phyloP scores from a whole-genome alignment of 352 stramenopile genomes.

The Globisporangium camurandrum region DNA sequence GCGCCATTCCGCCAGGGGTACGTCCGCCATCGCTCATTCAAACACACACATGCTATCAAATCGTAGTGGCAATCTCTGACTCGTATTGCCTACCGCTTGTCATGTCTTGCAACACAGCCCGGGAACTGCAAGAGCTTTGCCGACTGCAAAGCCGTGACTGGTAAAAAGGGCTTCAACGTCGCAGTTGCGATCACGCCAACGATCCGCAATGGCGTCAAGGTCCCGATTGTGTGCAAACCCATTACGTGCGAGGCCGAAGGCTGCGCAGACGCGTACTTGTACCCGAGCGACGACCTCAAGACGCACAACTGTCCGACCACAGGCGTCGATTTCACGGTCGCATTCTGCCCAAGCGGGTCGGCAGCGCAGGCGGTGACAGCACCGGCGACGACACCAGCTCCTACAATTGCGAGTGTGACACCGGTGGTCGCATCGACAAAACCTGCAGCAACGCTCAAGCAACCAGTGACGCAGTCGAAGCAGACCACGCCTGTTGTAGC shows the following conservation, averaged over 20 bases:
- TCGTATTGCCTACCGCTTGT: too few relatives aligned
- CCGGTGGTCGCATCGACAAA: background rate
- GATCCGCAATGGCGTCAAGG: conserved; percentile 10
- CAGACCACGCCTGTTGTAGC: background rate
- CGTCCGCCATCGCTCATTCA: background rate
- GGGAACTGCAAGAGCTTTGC: conserved; percentile 42
- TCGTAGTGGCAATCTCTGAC: too few relatives aligned
- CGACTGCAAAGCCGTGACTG: conserved; percentile 33
- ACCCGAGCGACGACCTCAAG: conserved; percentile 41
- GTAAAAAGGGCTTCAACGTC: conserved; percentile 61
- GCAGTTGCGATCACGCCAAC: conserved; percentile 42
- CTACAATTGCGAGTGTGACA: background rate
- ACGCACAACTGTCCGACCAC: conserved; percentile 35
- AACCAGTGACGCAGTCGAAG: conserved; percentile 6
- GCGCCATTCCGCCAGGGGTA: conserved; percentile 35
- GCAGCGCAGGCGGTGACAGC: conserved; percentile 11
- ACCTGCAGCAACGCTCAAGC: background rate
- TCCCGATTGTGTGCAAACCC: conserved; percentile 22
- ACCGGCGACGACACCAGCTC: conserved; percentile 8
- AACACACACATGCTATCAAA: background rate
- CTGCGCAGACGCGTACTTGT: conserved; percentile 42
- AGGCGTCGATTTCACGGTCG: conserved; percentile 25
- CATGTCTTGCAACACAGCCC: too few relatives aligned
- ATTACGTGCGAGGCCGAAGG: conserved; percentile 27
- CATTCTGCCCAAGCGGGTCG: conserved; percentile 31